Evolutionary conservation across 371 early-diverging fungal genomes (phyloP).

Genomic region (Coemansia sp.): DNA sequence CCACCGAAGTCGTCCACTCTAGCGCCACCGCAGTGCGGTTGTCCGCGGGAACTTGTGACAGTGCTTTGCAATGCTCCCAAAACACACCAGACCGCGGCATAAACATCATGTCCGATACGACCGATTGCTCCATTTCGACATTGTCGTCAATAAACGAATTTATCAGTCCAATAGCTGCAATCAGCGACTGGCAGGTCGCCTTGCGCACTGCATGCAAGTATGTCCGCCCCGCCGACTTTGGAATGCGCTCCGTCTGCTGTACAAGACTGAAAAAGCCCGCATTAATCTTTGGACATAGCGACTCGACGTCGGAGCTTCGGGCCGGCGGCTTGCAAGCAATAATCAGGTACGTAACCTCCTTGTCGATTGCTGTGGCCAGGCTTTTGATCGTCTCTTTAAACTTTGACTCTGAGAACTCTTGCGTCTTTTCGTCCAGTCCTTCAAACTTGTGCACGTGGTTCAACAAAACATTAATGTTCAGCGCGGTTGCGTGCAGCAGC

Average conservation of each 20-base stretch:
- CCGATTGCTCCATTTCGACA: slow-evolving; percentile 21
- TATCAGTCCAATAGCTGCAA: slow-evolving; percentile 24
- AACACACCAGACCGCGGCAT: slow-evolving; percentile 38
- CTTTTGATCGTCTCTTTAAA: slow-evolving; percentile 24
- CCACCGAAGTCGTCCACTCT: slow-evolving; percentile 20
- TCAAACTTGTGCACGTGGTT: slow-evolving; percentile 33
- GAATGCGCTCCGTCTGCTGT: slow-evolving; percentile 23
- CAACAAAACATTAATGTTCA: slow-evolving; percentile 24
- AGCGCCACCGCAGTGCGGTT: slow-evolving; percentile 29
- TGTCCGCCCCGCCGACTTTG: slow-evolving; percentile 33
- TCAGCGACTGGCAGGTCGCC: slow-evolving; percentile 28
- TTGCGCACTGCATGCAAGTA: slow-evolving; percentile 36
- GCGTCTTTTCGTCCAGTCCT: slow-evolving; percentile 18
- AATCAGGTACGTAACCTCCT: slow-evolving; percentile 42
- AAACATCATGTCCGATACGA: slow-evolving; percentile 27
- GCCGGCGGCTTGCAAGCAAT: slow-evolving; percentile 50
- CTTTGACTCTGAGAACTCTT: slow-evolving; percentile 20
- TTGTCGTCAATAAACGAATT: slow-evolving; percentile 41
- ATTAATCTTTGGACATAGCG: slow-evolving; percentile 44
- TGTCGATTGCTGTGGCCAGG: slow-evolving; percentile 39
- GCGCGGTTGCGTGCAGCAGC: slow-evolving; percentile 27
- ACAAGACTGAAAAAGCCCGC: slow-evolving; percentile 47
- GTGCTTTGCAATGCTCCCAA: slow-evolving; percentile 47
- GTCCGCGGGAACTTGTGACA: slow-evolving; percentile 40
- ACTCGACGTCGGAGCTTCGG: slow-evolving; percentile 28